Percentiles rank a stretch among this genome's conserved stretches.
These are phyloP conservation scores for Massariosphaeria phaeospora DNA, from an alignment of 495 filamentous ascomycete genomes.

Conservation along the genomic window DNA sequence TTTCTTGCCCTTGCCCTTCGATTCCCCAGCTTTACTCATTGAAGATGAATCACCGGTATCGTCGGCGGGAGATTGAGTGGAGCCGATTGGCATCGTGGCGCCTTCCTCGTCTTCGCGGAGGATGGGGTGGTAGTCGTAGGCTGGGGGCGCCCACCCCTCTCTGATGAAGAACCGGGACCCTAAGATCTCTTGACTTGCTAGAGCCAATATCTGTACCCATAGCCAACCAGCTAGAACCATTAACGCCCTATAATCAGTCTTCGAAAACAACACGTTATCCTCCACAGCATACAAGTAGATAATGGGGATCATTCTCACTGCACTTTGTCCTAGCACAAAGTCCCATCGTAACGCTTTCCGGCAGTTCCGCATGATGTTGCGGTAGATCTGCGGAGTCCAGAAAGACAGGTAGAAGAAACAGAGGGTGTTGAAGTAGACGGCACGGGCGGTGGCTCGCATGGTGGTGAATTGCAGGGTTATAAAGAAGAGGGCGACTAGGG, in stretches of 20 bases:
- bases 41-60: slow-evolving; percentile 15
- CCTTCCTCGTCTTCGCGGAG: slow-evolving; percentile 82
- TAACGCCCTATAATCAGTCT: slow-evolving; percentile 60
- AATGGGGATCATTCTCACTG: slow-evolving; percentile 70
- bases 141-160: slow-evolving; percentile 66
- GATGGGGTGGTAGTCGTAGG: slow-evolving; percentile 93
- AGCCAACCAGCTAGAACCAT: slow-evolving; percentile 68
- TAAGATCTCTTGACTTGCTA: slow-evolving; percentile 76
- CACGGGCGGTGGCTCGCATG: slow-evolving; percentile 65
- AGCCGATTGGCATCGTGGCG: slow-evolving; percentile 64
- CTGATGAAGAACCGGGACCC: slow-evolving; percentile 76
- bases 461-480: slow-evolving; percentile 68
- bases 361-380: slow-evolving; percentile 87
- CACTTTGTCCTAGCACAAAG: slow-evolving; percentile 78
- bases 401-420: slow-evolving; percentile 75
- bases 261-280: slow-evolving; percentile 76
- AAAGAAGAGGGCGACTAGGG: slow-evolving; percentile 65
- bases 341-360: slow-evolving; percentile 82
- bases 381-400: slow-evolving; percentile 85
- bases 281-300: slow-evolving; percentile 70
- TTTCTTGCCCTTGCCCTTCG: slow-evolving; percentile 50
- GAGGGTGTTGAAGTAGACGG: slow-evolving; percentile 63
- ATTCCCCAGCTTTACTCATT: slow-evolving; percentile 40
- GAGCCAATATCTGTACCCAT: slow-evolving; percentile 81
- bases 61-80: slow-evolving; percentile 43